A percentile compares a stretch with the other conserved stretches of the same genome.
Evolutionary conservation across 768 basidiomycete species (phyloP).

Genomic region (Psilocybe azurescens): DNA sequence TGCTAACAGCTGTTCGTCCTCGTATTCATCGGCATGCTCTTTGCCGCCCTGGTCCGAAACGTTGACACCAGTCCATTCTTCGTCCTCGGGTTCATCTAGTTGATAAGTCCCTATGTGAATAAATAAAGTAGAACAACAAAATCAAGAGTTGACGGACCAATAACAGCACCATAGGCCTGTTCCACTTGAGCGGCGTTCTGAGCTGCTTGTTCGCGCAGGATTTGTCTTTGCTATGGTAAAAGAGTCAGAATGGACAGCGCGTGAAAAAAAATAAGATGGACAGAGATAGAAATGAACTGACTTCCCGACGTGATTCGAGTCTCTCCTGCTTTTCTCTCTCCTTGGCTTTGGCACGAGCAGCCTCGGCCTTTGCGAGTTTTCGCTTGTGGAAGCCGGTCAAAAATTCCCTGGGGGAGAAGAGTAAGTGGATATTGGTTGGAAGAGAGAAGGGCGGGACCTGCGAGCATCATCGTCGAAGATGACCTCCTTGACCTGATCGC

Average conservation of each 20-base stretch:
- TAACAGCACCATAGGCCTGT: slow-evolving; percentile 63
- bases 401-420: slow-evolving; percentile 66
- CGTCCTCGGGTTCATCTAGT: slow-evolving; percentile 44
- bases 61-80: slow-evolving; percentile 54
- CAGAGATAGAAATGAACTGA: slow-evolving; percentile 35
- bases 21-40: slow-evolving; percentile 71
- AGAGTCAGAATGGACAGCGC: slow-evolving; percentile 17
- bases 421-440: slow-evolving; percentile 16
- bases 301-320: slow-evolving; percentile 79
- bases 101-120: slow-evolving; percentile 15
- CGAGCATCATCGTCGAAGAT: slow-evolving; percentile 88
- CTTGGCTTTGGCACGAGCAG: slow-evolving; percentile 71
- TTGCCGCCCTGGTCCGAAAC: slow-evolving; percentile 33
- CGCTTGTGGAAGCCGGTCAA: slow-evolving; percentile 94
- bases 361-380: slow-evolving; percentile 84
- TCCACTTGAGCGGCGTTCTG: slow-evolving; percentile 83
- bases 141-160: slow-evolving; percentile 39
- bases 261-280: slow-evolving; percentile 2
- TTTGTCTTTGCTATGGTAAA: slow-evolving; percentile 67
- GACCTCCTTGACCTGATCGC: slow-evolving; percentile 76
- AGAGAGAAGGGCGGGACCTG: slow-evolving; percentile 48
- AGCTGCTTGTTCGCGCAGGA: slow-evolving; percentile 76
- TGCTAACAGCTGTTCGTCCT: slow-evolving; percentile 84
- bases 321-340: slow-evolving; percentile 81
- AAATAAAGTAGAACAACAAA: slow-evolving; percentile 6